Base-by-base conservation (phyloP, 148 eudicot genomes). In the Spergularia marina region DNA sequence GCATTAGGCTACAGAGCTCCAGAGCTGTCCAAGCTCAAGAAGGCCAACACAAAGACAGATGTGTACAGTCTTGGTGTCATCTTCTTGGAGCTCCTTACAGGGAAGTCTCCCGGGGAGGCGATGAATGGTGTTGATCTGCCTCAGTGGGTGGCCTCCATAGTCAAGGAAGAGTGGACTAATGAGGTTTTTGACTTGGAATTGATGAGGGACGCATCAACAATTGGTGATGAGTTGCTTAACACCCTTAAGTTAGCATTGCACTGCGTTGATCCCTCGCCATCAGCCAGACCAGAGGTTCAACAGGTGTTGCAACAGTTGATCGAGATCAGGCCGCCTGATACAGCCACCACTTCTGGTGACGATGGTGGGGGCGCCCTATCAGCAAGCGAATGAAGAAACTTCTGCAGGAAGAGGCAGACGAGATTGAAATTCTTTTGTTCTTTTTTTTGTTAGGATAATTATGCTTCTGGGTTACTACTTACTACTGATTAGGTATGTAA, bases 1-100 rank as follows among this genome's bases (percentile, higher is more conserved):
- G 98, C 98, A 9, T 41, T 90, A 23, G 98, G 98, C 7, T 92
- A 92, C 79, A 84, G 98, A 0, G 98, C 98, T 13, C 98, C 98
- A 2, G 98, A 92, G 81, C 89, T 92, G 1, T 90, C 93, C 10
- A 92, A 89, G 84, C 90, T 89, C 67, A 90, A 90, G 79, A 92
- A 86, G 78, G 93, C 96, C 10, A 90, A 80, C 82, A 87, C 87
- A 10, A 92, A 90, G 72, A 89, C 98, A 1, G 96, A 92, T 49
- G 84, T 92, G 3, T 92, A 92, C 64, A 92, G 98, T 74, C 84
- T 92, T 0, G 98, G 98, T 12, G 98, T 92, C 58, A 86, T 92
- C 59, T 85, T 90, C 49, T 75, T 92, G 54, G 98, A 92, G 80
- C 86, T 92, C 4, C 71, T 92, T 30, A 90, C 98, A 0, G 98